Evolutionary conservation across 2,329 filamentous ascomycete species (phyloP), one percentile per base, ranked within the genome.

Genomic region (Cladophialophora carrionii): DNA sequence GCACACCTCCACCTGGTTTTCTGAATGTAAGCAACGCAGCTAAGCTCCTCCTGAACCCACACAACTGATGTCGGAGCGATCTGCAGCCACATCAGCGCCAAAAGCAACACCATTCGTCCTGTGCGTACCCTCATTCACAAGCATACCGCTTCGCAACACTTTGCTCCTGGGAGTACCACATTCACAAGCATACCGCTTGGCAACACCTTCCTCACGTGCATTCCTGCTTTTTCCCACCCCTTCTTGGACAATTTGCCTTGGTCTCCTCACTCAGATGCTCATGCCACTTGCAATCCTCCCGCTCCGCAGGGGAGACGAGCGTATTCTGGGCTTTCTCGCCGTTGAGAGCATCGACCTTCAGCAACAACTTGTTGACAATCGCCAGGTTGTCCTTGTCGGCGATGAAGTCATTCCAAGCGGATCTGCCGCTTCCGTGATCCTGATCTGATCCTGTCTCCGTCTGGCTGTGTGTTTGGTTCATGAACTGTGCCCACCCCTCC

Each of bases 271-370:
- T 52, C 3, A 29, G 26, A 46, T 65, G 63, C 3, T 65, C 58
- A 22, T 65, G 63, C 63, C 59, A 62, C 49, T 49, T 65, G 55
- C 63, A 65, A 48, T 65, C 54, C 55, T 43, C 54, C 32, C 54
- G 22, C 14, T 57, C 41, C 8, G n/a, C 26, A 5, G 63, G 63
- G 32, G 26, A 20, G 22, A 62, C 22, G 37, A 65, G 57, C 9
- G 17, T 32, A 22, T 32, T 22, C 17, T 31, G 41, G 14, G 31
- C 32, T n/a, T 61, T 53, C 26, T 29, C 54, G 24, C 46, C 31
- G n/a, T 46, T 37, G 9, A 58, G 52, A 32, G 49, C 29, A 29
- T 55, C 63, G 5, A 62, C 41, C 49, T 54, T 59, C 32, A 51
- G 6, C 26, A 62, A 34, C 20, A 61, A 34, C 43, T 24, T 20